Evolutionary conservation across 495 filamentous ascomycete genomes (phyloP).

Genomic region (Aspergillus coremiiformis): DNA sequence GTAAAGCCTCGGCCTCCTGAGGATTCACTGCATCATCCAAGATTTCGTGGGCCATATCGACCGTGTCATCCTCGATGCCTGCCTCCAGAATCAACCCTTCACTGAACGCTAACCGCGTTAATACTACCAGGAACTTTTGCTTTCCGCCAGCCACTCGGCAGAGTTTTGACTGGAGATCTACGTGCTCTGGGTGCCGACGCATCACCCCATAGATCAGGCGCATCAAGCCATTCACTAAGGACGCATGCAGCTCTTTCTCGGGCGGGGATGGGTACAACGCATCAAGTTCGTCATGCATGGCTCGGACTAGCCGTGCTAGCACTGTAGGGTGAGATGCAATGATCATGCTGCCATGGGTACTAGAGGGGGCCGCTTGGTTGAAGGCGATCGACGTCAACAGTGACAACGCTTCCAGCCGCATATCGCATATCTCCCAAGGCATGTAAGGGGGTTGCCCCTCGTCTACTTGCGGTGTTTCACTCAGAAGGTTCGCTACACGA

Average conservation of each 20-base stretch:
- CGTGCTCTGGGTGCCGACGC: slow-evolving; percentile 36
- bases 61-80: slow-evolving; percentile 59
- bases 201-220: slow-evolving; percentile 55
- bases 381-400: slow-evolving; percentile 47
- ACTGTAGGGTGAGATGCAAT: slow-evolving; percentile 48
- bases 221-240: slow-evolving; percentile 53
- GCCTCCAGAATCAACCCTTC: slow-evolving; percentile 54
- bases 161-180: slow-evolving; percentile 53
- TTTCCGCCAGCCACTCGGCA: slow-evolving; percentile 47
- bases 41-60: slow-evolving; percentile 57
- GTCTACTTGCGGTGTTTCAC: slow-evolving; percentile 44
- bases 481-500: slow-evolving; percentile 51
- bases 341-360: slow-evolving; percentile 42
- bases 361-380: slow-evolving; percentile 26
- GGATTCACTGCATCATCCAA: slow-evolving; percentile 59
- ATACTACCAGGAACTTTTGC: slow-evolving; percentile 57
- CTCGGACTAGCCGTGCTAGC: slow-evolving; percentile 52
- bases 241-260: slow-evolving; percentile 31
- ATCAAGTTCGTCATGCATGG: slow-evolving; percentile 58
- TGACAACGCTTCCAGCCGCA: slow-evolving; percentile 51
- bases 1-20: slow-evolving; percentile 61
- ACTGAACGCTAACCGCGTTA: slow-evolving; percentile 62
- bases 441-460: slow-evolving; percentile 43
- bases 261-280: slow-evolving; percentile 49
- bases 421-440: slow-evolving; percentile 41